These are phyloP conservation scores for Solanum hybrid DNA, from an alignment of 305 asterid genomes.

Conservation along the genomic window DNA sequence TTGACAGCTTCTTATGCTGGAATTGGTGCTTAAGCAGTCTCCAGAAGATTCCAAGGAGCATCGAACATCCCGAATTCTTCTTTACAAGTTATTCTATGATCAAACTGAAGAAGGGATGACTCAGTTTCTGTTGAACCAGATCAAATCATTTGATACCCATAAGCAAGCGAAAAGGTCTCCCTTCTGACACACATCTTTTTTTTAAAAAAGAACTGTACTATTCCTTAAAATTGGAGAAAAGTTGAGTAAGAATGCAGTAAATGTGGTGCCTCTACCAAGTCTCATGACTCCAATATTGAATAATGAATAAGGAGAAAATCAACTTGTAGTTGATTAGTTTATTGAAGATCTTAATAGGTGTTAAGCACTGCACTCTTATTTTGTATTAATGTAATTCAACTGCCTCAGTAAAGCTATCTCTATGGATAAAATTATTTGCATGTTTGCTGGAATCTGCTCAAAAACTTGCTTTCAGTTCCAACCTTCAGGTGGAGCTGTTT, in stretches of 20 bases:
- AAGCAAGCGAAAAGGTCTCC: constrained; percentile 85
- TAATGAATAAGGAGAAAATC: background rate
- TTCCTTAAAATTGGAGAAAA: background rate
- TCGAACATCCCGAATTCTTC: constrained; percentile 85
- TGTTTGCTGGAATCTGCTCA: background rate
- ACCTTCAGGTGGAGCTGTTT: background rate
- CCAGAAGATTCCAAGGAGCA: constrained; percentile 80
- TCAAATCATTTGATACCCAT: constrained; percentile 76
- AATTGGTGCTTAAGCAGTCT: constrained; percentile 78
- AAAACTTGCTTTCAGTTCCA: background rate
- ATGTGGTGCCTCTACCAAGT: constrained; percentile 7
- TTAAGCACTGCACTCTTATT: background rate
- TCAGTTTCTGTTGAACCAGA: constrained; percentile 70
- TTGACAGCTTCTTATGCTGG: constrained; percentile 77
- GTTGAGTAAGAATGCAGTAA: background rate
- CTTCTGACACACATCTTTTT: background rate
- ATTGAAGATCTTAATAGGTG: background rate
- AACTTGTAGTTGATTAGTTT: background rate
- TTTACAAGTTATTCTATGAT: constrained; percentile 94
- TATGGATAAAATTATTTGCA: background rate
- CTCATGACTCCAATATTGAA: background rate
- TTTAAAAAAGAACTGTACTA: background rate
- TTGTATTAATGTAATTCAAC: background rate
- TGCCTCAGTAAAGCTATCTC: background rate
- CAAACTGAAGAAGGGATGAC: constrained; percentile 99